These are phyloP conservation scores for Penstemon davidsonii DNA, from an alignment of 257 asterid genomes.

Conservation along the genomic window DNA sequence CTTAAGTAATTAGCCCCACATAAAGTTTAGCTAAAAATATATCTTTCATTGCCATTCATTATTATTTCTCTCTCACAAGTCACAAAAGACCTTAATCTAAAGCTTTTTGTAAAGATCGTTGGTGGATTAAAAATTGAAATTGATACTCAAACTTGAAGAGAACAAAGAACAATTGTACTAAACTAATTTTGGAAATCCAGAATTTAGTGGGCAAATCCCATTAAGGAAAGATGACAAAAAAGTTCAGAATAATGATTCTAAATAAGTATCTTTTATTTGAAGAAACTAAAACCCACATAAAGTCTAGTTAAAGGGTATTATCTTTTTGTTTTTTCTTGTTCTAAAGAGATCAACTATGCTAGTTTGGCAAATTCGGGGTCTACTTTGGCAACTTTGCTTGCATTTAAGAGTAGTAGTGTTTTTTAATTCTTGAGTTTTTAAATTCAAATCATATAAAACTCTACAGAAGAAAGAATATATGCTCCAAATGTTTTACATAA, in stretches of 20 bases:
- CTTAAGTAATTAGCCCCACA: conserved; percentile 12
- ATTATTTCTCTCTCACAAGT: background rate
- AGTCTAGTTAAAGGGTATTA: background rate
- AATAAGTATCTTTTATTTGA: too few relatives aligned
- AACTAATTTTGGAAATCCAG: background rate
- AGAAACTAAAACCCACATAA: too few relatives aligned
- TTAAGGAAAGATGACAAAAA: background rate
- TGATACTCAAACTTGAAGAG: background rate
- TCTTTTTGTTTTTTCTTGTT: conserved; percentile 3
- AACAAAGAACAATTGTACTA: conserved; percentile 3
- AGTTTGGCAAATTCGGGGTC: too few relatives aligned
- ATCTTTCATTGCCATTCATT: background rate
- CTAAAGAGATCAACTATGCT: too few relatives aligned
- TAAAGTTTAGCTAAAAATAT: conserved; percentile 11
- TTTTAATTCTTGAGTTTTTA: too few relatives aligned
- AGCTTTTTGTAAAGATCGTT: background rate
- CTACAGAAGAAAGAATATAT: too few relatives aligned
- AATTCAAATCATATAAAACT: too few relatives aligned
- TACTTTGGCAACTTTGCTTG: too few relatives aligned
- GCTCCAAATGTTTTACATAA: too few relatives aligned
- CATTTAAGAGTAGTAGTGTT: too few relatives aligned
- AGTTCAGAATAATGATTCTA: background rate
- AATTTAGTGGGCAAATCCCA: conserved; percentile 13
- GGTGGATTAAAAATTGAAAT: background rate
- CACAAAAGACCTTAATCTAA: background rate